Conservation (phyloP, 495 filamentous ascomycete species). For the Penicillium salamii region DNA sequence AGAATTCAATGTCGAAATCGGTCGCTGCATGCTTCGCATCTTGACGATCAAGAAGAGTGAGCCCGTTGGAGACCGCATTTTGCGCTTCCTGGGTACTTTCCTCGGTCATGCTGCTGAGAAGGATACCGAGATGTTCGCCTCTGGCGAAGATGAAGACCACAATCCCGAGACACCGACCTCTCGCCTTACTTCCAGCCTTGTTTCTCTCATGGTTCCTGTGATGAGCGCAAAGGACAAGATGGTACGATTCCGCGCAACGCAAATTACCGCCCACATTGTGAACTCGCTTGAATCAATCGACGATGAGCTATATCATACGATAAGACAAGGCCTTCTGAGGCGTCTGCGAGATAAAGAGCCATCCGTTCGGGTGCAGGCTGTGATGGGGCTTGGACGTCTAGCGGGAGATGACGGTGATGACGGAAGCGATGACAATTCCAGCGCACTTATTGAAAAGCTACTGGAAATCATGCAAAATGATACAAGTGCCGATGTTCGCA, state of each 20-base stretch:
- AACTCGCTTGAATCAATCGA: constrained; percentile 89
- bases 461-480: constrained; percentile 92
- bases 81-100: constrained; percentile 84
- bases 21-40: constrained; percentile 74
- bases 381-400: constrained; percentile 78
- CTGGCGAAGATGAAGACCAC: constrained; percentile 36
- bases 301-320: constrained; percentile 79
- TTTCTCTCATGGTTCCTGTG: constrained; percentile 65
- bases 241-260: constrained; percentile 84
- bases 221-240: constrained; percentile 83
- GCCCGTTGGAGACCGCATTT: constrained; percentile 76
- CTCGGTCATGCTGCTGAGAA: constrained; percentile 80
- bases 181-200: constrained; percentile 70
- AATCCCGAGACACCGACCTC: constrained; percentile 77
- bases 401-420: constrained; percentile 78
- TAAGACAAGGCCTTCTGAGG: constrained; percentile 73
- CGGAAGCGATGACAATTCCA: constrained; percentile 60
- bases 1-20: constrained; percentile 83
- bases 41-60: constrained; percentile 91
- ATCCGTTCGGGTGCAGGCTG: constrained; percentile 90
- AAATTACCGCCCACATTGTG: constrained; percentile 82
- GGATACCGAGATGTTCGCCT: constrained; percentile 49
- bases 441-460: constrained; percentile 73
- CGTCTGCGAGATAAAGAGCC: constrained; percentile 90
- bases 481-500: constrained; percentile 86